Conservation (phyloP, 1,284 basidiomycete species). For the Ustilago tritici region DNA sequence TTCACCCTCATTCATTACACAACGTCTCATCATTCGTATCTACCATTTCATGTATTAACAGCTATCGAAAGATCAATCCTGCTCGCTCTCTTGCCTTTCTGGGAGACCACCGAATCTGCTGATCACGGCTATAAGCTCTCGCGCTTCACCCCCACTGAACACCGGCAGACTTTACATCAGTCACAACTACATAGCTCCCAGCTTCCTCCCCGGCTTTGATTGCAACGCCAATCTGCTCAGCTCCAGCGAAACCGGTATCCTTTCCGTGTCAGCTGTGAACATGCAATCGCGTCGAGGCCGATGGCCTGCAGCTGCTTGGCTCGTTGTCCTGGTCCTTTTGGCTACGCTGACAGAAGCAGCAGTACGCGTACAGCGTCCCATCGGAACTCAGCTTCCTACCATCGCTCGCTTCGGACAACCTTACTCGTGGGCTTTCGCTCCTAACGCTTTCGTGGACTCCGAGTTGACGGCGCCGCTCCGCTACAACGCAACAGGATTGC, state of each 20-base stretch:
- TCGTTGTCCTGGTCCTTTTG: conserved; percentile 11
- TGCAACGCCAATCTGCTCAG: background rate
- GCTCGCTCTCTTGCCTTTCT: no score
- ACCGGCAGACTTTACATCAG: no score
- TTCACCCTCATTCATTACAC: background rate
- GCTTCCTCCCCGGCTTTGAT: background rate
- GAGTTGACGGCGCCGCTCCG: conserved; percentile 35
- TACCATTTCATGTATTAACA: background rate
- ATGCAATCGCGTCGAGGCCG: background rate
- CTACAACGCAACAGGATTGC: conserved; percentile 47
- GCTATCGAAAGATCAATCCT: no score
- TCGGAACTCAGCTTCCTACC: conserved; percentile 53
- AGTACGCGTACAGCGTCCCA: conserved; percentile 41
- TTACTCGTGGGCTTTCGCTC: conserved; percentile 59
- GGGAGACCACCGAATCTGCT: no score
- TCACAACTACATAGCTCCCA: background rate
- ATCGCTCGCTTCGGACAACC: conserved; percentile 58
- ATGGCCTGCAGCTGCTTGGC: background rate
- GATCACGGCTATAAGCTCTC: no score
- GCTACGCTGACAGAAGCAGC: conserved; percentile 14
- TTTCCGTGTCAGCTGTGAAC: no score
- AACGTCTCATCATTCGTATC: background rate
- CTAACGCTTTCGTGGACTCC: conserved; percentile 51
- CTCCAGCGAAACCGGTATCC: background rate
- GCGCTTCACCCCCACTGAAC: no score